Evolutionary conservation across 192 early-diverging fungal genomes (phyloP), one percentile per base, ranked within the genome.

Genomic region (Entomortierella chlamydospora): DNA sequence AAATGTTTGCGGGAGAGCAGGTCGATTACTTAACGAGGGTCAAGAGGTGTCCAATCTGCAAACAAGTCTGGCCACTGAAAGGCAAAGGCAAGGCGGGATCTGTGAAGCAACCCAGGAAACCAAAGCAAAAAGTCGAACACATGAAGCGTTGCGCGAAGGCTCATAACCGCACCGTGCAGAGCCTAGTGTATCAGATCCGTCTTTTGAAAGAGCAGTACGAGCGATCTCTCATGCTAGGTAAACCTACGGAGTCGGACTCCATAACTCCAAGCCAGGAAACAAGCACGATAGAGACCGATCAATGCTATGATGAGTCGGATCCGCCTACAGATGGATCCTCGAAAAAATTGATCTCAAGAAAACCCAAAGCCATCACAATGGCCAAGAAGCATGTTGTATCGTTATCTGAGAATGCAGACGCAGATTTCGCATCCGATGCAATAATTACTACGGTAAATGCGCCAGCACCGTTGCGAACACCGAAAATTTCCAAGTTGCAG

Each of bases 11-110:
- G 20, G 72, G 72, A 4, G 57, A 47, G 2, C 64, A 61, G 22
- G 58, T 76, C 20, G 72, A 76, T 45, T 76, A 76, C 47, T 37
- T 76, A 22, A 50, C 72, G 0, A 60, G 56, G 31, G 64, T 76
- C 20, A 65, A 65, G 23, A 53, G 41, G n/a, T 76, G 72, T 56
- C 72, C 72, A 33, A 68, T 76, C 29, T 76, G 72, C 39, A 76
- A 76, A 52, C 64, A 52, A 42, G 51, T 53, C 2, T 76, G 72
- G 72, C 64, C 72, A 9, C 17, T 49, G 41, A 59, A 52, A 29
- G 61, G 42, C 9, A 71, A 61, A 3, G 13, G 22, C 34, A 64
- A 57, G 31, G 43, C 62, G 12, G 51, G 31, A 33, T 25, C 43
- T 17, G 25, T 34, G 9, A 47, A 22, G 22, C 42, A 29, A 58